These are phyloP conservation scores for Taiozyma onychis DNA, from an alignment of 1,139 yeast species.

Conservation along the genomic window DNA sequence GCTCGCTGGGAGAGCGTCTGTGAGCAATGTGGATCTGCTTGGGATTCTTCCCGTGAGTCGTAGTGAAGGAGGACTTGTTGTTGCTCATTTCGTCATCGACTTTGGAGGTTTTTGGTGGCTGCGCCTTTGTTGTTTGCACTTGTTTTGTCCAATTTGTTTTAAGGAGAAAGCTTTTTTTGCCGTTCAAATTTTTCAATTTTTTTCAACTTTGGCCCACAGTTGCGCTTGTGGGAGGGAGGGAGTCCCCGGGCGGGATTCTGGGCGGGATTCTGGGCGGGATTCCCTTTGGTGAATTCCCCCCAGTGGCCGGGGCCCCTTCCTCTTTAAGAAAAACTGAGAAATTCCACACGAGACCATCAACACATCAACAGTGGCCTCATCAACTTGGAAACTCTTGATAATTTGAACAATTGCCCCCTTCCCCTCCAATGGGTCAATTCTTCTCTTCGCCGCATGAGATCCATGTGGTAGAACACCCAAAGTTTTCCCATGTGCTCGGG, in stretches of 20 bases:
- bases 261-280: no score
- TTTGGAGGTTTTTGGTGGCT: background rate
- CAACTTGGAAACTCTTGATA: background rate
- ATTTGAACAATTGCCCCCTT: background rate
- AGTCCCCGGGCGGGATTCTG: background rate
- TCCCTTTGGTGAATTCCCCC: no score
- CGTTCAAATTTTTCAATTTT: background rate
- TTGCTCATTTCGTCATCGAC: background rate
- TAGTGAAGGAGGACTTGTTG: conserved; percentile 18
- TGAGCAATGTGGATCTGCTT: conserved; percentile 81
- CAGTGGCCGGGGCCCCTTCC: no score
- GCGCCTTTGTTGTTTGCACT: no score
- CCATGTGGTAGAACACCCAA: conserved; percentile 36
- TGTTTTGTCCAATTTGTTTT: background rate
- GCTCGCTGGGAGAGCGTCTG: conserved; percentile 88
- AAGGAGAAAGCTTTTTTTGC: background rate
- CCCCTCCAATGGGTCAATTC: conserved; percentile 61
- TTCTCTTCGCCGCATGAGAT: conserved; percentile 71
- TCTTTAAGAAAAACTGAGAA: background rate
- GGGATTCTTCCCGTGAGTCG: conserved; percentile 38
- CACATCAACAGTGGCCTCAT: background rate
- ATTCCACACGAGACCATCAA: background rate
- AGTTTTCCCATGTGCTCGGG: conserved; percentile 57
- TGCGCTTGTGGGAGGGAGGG: no score
- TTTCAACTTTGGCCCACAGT: background rate